Percentiles rank a stretch among this genome's conserved stretches.
Evolutionary conservation across 164 flowering plant species (phyloP).

Genomic region (Nymphaea colorata): DNA sequence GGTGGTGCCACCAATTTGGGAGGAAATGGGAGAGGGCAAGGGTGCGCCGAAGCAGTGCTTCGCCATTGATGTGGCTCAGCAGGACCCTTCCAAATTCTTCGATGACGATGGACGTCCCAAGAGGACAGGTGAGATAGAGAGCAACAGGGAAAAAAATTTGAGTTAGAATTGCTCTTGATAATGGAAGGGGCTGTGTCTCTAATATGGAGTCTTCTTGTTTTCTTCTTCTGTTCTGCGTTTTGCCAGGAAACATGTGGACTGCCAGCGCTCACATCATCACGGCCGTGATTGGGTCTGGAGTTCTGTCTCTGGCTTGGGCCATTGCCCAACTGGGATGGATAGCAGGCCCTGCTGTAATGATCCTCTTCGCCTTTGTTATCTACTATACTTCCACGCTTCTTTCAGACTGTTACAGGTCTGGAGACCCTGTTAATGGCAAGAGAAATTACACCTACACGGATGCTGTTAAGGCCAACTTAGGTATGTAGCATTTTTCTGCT

Average conservation of each 20-base stretch:
- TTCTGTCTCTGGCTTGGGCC: conserved; percentile 49
- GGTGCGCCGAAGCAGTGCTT: conserved; percentile 2
- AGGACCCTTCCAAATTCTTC: conserved; percentile 17
- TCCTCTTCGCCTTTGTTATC: conserved; percentile 38
- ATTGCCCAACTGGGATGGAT: conserved; percentile 62
- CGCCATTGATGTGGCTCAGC: conserved; percentile 17
- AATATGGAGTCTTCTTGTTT: neutral
- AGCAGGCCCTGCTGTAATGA: conserved; percentile 48
- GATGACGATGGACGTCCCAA: conserved; percentile 43
- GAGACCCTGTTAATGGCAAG: conserved; percentile 37
- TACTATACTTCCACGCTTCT: conserved; percentile 41
- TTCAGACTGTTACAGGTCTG: conserved; percentile 41
- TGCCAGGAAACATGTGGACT: conserved; percentile 42
- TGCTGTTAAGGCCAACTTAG: conserved; percentile 45
- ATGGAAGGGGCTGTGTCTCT: neutral
- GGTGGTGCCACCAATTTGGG: neutral
- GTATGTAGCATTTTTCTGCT: conserved; percentile 6
- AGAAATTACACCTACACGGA: conserved; percentile 54
- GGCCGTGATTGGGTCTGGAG: conserved; percentile 62
- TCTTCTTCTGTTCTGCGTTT: neutral
- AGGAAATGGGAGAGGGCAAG: neutral
- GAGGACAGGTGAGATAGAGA: conserved; percentile 20
- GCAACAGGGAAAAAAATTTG: too few species aligned
- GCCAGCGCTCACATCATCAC: conserved; percentile 60
- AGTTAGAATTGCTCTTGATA: neutral